Evolutionary conservation across 1,139 yeast genomes (phyloP).

Genomic region (Candida tunisiensis): DNA sequence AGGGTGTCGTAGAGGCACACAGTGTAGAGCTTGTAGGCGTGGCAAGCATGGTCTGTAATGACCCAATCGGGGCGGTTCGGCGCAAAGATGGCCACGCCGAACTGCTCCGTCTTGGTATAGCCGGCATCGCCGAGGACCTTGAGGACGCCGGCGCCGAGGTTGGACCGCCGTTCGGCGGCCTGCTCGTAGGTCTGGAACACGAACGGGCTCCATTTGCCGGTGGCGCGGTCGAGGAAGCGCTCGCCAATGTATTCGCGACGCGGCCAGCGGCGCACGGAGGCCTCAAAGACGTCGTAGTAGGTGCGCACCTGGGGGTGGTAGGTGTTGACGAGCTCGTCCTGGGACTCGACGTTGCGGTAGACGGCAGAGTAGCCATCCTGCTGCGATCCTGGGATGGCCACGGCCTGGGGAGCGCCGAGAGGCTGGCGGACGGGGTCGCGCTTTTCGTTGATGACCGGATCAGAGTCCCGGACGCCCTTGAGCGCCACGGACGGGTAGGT

Average conservation of each 20-base stretch:
- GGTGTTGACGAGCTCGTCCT: constrained; percentile 25
- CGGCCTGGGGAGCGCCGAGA: constrained; percentile 16
- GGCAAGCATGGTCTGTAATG: constrained; percentile 41
- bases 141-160: constrained; percentile 50
- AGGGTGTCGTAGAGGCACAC: constrained; percentile 53
- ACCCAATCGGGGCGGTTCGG: constrained; percentile 46
- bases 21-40: constrained; percentile 30
- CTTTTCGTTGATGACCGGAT: constrained; percentile 1
- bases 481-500: constrained; percentile 3
- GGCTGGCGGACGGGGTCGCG: constrained; percentile 1
- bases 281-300: constrained; percentile 30
- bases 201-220: constrained; percentile 23
- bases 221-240: constrained; percentile 27
- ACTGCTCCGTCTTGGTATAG: constrained; percentile 16
- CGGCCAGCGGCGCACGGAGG: constrained; percentile 22
- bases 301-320: constrained; percentile 36
- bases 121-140: constrained; percentile 13
- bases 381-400: constrained; percentile 30
- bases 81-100: constrained; percentile 38
- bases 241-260: constrained; percentile 33
- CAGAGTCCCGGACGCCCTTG: constrained; percentile 1
- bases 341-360: constrained; percentile 29
- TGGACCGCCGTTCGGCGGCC: constrained; percentile 25
- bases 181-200: constrained; percentile 31
- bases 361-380: constrained; percentile 34